phyloP scores from a whole-genome alignment of 805 yeast species.

The Sugiyamaella lignohabitans region DNA sequence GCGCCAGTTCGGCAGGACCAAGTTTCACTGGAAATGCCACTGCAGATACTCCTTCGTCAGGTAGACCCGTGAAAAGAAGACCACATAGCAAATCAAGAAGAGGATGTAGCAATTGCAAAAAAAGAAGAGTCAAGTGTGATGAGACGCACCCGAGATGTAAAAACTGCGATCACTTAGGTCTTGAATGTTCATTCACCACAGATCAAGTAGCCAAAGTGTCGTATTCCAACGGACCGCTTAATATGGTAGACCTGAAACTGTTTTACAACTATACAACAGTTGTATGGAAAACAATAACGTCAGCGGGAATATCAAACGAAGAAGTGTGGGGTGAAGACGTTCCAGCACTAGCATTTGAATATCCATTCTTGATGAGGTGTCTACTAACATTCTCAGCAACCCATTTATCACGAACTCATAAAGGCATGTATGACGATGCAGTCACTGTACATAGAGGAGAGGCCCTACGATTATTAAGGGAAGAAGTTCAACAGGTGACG shows the following conservation, averaged over 20 bases:
- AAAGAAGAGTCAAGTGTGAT: slow-evolving; percentile 88
- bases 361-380: slow-evolving; percentile 89
- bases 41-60: slow-evolving; percentile 1
- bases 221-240: slow-evolving; percentile 34
- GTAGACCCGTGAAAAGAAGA: slow-evolving; percentile 50
- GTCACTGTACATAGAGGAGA: slow-evolving; percentile 62
- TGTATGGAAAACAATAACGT: slow-evolving; percentile 82
- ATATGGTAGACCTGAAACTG: slow-evolving; percentile 69
- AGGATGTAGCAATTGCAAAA: slow-evolving; percentile 87
- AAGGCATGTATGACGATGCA: slow-evolving; percentile 46
- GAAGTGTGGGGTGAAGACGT: slow-evolving; percentile 84
- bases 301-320: slow-evolving; percentile 82
- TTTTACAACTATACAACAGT: slow-evolving; percentile 83
- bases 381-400: slow-evolving; percentile 88
- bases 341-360: slow-evolving; percentile 79
- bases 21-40: too few relatives aligned
- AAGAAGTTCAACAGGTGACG: slow-evolving; percentile 77
- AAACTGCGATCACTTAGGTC: slow-evolving; percentile 72
- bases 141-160: slow-evolving; percentile 73
- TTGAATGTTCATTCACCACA: slow-evolving; percentile 45
- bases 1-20: too few relatives aligned
- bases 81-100: slow-evolving; percentile 83
- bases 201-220: neutral
- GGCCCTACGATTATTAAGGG: slow-evolving; percentile 72
- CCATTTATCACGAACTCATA: slow-evolving; percentile 69